Evolutionary conservation across 164 flowering plant species (phyloP), one percentile per base, ranked within the genome.

Genomic region (Vitis labrusca): DNA sequence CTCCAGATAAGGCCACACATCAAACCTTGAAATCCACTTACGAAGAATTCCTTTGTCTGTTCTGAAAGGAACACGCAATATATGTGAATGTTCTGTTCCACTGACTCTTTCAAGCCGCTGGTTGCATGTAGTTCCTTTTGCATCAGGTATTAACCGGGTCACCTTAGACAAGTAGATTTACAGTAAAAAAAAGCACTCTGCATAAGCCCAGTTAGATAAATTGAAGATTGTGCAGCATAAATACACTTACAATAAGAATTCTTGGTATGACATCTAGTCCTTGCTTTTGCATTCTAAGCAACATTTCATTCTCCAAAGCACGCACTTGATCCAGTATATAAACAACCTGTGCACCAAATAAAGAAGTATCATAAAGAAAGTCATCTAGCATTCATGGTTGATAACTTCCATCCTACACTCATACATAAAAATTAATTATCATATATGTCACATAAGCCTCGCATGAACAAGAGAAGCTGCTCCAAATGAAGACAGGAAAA

Each of bases 1-100:
- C 89, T 95, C 99, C 64, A 93, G 80, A 66, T 95, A 95, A 65
- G 99, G 99, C 99, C 99, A 95, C 14, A 95, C 92, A 74, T 95
- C 99, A 75, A 95, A 95, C 76, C 99, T 88, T 71, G 99, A 95
- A 60, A 95, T 89, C 99, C 99, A 95, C 73, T 95, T 78, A 51
- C 82, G 93, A 63, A 95, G 95, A 79, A 95, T 81, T 55, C 99
- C 99, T 48, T 89, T 82, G 57, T 93, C 92, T 27, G 88, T 83
- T 73, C 92, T 84, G 76, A 95, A 95, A 59, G 99, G 99, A 61
- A 95, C 93, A 30, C 99, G 86, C 75, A 95, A 70, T 61, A 95
- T 95, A 74, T 93, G 88, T 8, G 97, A 71, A 61, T 95, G 65
- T 57, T 91, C 85, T 29, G 98, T 93, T 63, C 98, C 99, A 68